phyloP scores from a whole-genome alignment of 1,284 basidiomycete genomes.

The Microbotryum silenes-acaulis region DNA sequence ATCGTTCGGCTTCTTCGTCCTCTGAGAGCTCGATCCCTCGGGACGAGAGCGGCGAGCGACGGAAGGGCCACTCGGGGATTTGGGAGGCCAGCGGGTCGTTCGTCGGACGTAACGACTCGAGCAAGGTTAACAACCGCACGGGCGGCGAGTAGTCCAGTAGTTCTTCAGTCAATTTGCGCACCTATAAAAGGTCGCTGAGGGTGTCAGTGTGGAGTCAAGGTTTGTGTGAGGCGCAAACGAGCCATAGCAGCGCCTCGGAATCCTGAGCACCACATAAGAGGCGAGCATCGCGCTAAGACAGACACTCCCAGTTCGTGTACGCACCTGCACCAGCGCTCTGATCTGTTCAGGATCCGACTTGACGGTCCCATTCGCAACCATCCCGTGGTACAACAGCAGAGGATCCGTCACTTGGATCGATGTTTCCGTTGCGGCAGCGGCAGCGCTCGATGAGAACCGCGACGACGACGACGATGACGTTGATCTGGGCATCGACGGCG shows the following conservation, averaged over 20 bases:
- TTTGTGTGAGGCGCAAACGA: too few species aligned
- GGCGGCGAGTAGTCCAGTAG: constrained; percentile 51
- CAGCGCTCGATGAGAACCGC: neutral
- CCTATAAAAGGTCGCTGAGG: constrained; percentile 37
- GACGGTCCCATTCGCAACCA: constrained; percentile 51
- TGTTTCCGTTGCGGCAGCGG: neutral
- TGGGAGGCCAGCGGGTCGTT: constrained; percentile 5
- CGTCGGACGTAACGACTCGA: constrained; percentile 21
- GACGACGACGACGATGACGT: too few species aligned
- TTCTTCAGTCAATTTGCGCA: constrained; percentile 47
- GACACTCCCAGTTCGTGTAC: constrained; percentile 15
- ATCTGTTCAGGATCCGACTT: constrained; percentile 59
- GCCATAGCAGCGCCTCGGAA: too few species aligned
- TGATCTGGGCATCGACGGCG: too few species aligned
- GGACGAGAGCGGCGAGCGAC: constrained; percentile 15
- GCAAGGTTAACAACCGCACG: constrained; percentile 37
- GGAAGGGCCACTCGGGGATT: constrained; percentile 27
- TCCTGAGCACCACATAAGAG: too few species aligned
- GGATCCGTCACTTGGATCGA: constrained; percentile 42
- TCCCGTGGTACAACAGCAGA: constrained; percentile 47
- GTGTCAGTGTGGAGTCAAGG: neutral
- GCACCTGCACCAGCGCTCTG: constrained; percentile 55
- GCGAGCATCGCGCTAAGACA: neutral
- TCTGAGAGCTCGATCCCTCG: constrained; percentile 20
- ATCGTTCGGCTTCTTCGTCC: constrained; percentile 22